Evolutionary conservation across 2,329 filamentous ascomycete genomes (phyloP), one percentile per base, ranked within the genome.

Genomic region (Chaetomiaceae sp.): DNA sequence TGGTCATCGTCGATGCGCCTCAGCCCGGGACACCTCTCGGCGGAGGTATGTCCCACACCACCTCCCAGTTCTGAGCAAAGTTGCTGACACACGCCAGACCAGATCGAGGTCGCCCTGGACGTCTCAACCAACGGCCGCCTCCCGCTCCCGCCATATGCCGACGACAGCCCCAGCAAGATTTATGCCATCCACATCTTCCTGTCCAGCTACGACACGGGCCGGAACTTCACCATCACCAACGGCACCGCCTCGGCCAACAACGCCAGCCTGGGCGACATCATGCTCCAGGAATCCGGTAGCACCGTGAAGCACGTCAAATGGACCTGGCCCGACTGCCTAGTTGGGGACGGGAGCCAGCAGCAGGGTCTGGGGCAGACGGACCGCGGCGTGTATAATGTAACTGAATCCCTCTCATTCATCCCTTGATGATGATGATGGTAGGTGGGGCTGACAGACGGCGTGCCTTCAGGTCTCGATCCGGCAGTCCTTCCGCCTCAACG

Each of bases 281-380:
- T 89, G 72, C 66, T 70, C 25, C 80, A 85, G 57, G 84, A 89
- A 63, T 69, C 76, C 1, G 79, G 79, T 3, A 86, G 83, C 63
- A 88, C 85, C 0, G 86, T 89, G 39, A 89, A 89, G 65, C 85
- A 89, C 64, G 76, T 88, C 57, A 84, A 84, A 64, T 89, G 85
- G 83, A 72, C 79, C 19, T 89, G 85, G 85, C 85, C 86, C 0
- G 77, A 79, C 54, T 89, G 85, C 61, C 72, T 89, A 0, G 80
- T 83, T 3, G 85, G 85, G 17, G 72, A 84, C 46, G 82, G 81
- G 47, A 81, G 81, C 3, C 66, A 76, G 59, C 72, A 76, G 23
- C 61, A 66, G 1, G 65, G 69, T 3, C 25, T 53, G 17, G 66
- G 69, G 0, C 71, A 71, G 53, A 81, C 76, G 47, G 78, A 77